Evolutionary conservation across 2,329 filamentous ascomycete genomes (phyloP).

Genomic region (Furcasterigmium furcatum): DNA sequence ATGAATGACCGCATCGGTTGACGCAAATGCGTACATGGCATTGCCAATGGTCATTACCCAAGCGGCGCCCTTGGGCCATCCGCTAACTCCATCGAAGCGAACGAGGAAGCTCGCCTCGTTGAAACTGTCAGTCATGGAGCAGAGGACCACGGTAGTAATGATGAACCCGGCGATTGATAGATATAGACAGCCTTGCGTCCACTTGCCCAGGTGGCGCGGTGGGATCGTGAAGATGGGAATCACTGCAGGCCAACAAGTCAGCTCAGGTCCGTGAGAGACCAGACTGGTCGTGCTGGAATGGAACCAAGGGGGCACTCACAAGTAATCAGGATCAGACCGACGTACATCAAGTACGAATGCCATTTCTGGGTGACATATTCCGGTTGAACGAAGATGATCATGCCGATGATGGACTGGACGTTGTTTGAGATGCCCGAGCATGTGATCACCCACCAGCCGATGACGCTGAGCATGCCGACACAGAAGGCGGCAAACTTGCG

Average conservation of each 20-base stretch:
- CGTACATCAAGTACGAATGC: conserved; percentile 14
- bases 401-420: conserved; percentile 13
- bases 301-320: too few relatives aligned
- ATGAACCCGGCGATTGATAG: conserved; percentile 11
- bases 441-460: conserved; percentile 15
- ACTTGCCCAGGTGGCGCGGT: conserved; percentile 12
- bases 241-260: conserved; percentile 6
- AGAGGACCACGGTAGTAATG: conserved; percentile 2
- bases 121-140: conserved; percentile 8
- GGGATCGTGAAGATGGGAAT: conserved; percentile 15
- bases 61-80: conserved; percentile 11
- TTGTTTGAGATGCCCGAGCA: conserved; percentile 15
- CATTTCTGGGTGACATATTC: conserved; percentile 10
- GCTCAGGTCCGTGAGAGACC: not conserved
- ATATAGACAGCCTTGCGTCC: conserved; percentile 7
- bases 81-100: conserved; percentile 7
- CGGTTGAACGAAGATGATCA: conserved; percentile 10
- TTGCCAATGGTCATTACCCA: conserved; percentile 14
- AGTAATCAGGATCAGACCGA: conserved; percentile 10
- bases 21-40: conserved; percentile 14
- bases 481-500: conserved; percentile 10
- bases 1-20: conserved; percentile 12
- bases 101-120: conserved; percentile 8
- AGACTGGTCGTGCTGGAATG: not conserved
- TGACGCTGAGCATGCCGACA: conserved; percentile 10